Evolutionary conservation across 2,329 filamentous ascomycete genomes (phyloP).

Genomic region (Septoria petroselini): DNA sequence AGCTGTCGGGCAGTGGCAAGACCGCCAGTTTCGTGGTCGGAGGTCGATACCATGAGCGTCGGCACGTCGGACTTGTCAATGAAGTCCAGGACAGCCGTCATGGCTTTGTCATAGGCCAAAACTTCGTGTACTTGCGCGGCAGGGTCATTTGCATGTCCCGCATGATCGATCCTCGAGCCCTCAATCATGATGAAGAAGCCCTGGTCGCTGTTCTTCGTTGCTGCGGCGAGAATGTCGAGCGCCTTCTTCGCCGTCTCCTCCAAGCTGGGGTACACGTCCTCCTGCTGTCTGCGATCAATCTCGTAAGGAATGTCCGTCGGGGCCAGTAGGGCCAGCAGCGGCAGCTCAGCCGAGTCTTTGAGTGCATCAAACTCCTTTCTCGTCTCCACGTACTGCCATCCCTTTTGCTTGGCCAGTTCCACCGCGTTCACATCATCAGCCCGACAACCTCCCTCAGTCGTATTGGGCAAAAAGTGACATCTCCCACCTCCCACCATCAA

Average conservation of each 20-base stretch:
- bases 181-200: constrained; percentile 99
- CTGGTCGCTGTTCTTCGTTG: constrained; percentile 78
- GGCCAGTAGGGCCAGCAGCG: constrained; percentile 83
- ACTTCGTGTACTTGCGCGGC: constrained; percentile 70
- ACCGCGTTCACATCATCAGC: constrained; percentile 73
- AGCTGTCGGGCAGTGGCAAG: constrained; percentile 75
- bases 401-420: constrained; percentile 68
- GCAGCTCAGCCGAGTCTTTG: constrained; percentile 68
- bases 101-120: constrained; percentile 87
- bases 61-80: constrained; percentile 69
- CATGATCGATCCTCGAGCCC: constrained; percentile 92
- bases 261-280: constrained; percentile 79
- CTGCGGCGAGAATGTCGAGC: constrained; percentile 72
- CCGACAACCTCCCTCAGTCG: constrained; percentile 75
- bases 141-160: constrained; percentile 63
- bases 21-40: constrained; percentile 94
- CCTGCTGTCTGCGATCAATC: constrained; percentile 77
- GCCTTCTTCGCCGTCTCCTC: constrained; percentile 88
- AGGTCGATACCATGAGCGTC: constrained; percentile 81
- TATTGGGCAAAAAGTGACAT: constrained; percentile 88
- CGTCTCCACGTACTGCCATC: constrained; percentile 74
- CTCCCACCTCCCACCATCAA: constrained; percentile 88
- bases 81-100: constrained; percentile 80
- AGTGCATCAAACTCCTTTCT: constrained; percentile 70
- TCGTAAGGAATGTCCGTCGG: constrained; percentile 83